Evolutionary conservation across 164 flowering plant species (phyloP).

Genomic region (Annona cherimola): DNA sequence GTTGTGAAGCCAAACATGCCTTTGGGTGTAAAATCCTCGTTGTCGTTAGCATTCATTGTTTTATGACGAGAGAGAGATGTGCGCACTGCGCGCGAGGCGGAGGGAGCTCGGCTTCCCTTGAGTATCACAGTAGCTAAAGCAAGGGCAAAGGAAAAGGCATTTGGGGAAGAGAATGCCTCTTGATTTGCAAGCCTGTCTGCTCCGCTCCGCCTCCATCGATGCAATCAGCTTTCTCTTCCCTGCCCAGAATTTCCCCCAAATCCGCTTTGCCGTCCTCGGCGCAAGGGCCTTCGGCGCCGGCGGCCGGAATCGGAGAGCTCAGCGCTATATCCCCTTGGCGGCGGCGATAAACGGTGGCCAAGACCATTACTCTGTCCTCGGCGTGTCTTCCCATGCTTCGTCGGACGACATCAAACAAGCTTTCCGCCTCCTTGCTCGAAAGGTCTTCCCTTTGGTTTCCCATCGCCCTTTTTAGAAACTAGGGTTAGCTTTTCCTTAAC

Average conservation of each 20-base stretch:
- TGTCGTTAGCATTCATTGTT: too few relatives aligned
- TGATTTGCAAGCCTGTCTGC: constrained; percentile 48
- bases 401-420: constrained; percentile 61
- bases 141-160: too few relatives aligned
- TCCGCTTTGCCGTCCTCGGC: background rate
- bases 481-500: background rate
- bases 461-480: background rate
- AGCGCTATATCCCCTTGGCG: constrained; percentile 16
- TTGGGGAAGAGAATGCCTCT: constrained; percentile 2
- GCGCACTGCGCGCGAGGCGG: background rate
- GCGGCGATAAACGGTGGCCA: constrained; percentile 39
- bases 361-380: constrained; percentile 67
- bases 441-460: constrained; percentile 35
- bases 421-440: constrained; percentile 79
- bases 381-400: constrained; percentile 45
- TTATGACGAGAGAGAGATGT: background rate
- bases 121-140: too few relatives aligned
- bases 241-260: background rate
- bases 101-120: background rate
- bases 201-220: constrained; percentile 31
- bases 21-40: too few relatives aligned
- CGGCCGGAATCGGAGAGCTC: constrained; percentile 6
- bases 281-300: constrained; percentile 1
- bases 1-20: too few relatives aligned
- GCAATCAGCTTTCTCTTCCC: constrained; percentile 11